Conservation (phyloP, 495 filamentous ascomycete species). For the Margaritispora aquatica region DNA sequence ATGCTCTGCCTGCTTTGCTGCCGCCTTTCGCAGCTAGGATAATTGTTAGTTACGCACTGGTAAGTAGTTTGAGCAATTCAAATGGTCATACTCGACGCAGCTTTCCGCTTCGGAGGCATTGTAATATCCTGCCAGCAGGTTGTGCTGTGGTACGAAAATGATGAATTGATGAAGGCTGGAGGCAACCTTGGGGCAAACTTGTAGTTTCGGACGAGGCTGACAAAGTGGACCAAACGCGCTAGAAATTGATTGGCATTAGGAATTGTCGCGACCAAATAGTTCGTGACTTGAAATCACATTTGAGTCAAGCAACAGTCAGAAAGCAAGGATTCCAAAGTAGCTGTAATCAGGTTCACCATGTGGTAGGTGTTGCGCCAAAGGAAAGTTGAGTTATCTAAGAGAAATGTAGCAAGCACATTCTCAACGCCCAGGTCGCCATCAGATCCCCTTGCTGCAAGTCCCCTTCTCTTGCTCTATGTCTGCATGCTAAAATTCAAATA, state of each 20-base stretch:
- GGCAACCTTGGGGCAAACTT: constrained; percentile 1
- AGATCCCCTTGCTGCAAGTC: constrained; percentile 86
- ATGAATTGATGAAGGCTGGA: not conserved
- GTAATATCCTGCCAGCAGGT: constrained; percentile 17
- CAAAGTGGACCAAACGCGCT: constrained; percentile 6
- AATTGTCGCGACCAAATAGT: not conserved
- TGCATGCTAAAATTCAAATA: constrained; percentile 27
- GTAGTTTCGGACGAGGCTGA: constrained; percentile 14
- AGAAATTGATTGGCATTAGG: not conserved
- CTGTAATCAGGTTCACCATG: not conserved
- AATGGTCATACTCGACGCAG: constrained; percentile 43
- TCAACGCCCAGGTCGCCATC: constrained; percentile 97
- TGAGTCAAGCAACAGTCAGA: not conserved
- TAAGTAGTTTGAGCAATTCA: constrained; percentile 19
- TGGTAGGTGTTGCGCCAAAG: not conserved
- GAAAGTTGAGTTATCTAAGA: not conserved
- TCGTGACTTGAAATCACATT: not conserved
- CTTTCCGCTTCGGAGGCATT: constrained; percentile 81
- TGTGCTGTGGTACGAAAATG: not conserved
- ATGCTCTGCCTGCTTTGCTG: constrained; percentile 48
- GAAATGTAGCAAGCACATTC: constrained; percentile 74
- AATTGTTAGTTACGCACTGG: constrained; percentile 29
- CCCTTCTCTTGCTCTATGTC: not conserved
- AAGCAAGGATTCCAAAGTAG: too few relatives aligned
- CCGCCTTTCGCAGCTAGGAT: constrained; percentile 44